Evolutionary conservation across 192 early-diverging fungal genomes (phyloP).

Genomic region (Backusella liffmaniae): DNA sequence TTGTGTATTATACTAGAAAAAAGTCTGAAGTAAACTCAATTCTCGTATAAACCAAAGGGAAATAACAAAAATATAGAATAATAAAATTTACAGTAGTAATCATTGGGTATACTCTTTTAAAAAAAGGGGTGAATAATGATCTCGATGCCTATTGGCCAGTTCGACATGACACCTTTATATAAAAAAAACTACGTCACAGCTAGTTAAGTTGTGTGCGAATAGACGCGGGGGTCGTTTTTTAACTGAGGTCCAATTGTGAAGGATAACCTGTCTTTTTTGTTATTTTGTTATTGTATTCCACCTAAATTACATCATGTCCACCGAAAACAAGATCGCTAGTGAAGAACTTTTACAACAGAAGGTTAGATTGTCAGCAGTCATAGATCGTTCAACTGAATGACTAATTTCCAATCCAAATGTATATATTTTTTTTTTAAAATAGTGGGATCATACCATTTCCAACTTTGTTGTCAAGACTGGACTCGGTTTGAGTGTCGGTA

Average conservation of each 20-base stretch:
- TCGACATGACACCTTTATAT: background rate
- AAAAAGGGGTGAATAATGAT: background rate
- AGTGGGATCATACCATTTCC: conserved; percentile 86
- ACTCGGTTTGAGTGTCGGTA: conserved; percentile 78
- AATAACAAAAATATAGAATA: too few species aligned
- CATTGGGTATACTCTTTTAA: too few species aligned
- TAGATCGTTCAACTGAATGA: background rate
- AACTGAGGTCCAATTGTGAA: background rate
- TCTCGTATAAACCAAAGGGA: background rate
- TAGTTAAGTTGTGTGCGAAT: background rate
- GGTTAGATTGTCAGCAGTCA: conserved; percentile 34
- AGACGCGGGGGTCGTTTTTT: background rate
- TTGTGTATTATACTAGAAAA: background rate
- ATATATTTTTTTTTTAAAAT: background rate
- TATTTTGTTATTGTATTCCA: background rate
- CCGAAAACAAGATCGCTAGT: conserved; percentile 46
- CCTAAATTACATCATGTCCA: conserved; percentile 13
- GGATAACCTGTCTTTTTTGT: background rate
- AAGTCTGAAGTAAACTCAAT: background rate
- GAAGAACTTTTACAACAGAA: conserved; percentile 64
- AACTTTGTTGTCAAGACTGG: conserved; percentile 83
- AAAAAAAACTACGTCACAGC: background rate
- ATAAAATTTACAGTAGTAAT: too few species aligned
- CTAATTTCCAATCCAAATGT: too few species aligned
- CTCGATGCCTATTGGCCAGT: background rate